Evolutionary conservation across 768 basidiomycete species (phyloP), one percentile per base, ranked within the genome.

Genomic region (Tremella mesenterica): DNA sequence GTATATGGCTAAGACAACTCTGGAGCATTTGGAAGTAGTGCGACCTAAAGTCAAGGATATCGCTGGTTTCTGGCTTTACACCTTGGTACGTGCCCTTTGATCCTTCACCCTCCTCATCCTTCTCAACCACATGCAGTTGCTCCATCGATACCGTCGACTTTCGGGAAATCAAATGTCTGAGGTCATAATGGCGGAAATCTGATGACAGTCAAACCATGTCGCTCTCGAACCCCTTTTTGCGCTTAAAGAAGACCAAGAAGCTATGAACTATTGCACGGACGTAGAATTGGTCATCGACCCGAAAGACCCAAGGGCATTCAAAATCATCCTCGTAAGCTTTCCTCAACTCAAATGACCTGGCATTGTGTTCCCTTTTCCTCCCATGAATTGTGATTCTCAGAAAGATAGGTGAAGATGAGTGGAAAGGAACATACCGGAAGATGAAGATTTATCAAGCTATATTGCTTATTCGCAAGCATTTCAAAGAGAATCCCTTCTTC

Each of bases 251-350:
- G 91, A 95, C 74, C 81, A 84, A 70, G 78, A 82, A 57, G 90
- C 90, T 12, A 74, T 95, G 74, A 83, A 80, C 71, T 87, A 85
- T 71, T 77, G 92, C 54, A 84, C 88, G 67, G 88, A 93, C 64
- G 61, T 95, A 20, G 91, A 89, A 86, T 76, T 93, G 31, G 78
- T 76, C 53, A 81, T 86, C 50, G 83, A 92, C 68, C 64, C 78
- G 36, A 72, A 74, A 38, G 90, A 95, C 72, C 82, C 83, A 52
- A 77, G 91, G 63, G 84, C 83, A 67, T 93, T 84, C 76, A 85
- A 83, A 46, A 73, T 93, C 51, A 85, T 91, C 77, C 89, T 95
- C 75, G 91, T 92, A 73, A 67, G 90, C 81, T 28, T 20, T 48
- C 28, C 47, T 46, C 50, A 27, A 39, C n/a, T n/a, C n/a, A n/a